Base-by-base conservation (phyloP, 768 basidiomycete genomes). In the Lepiota brunneoincarnata region DNA sequence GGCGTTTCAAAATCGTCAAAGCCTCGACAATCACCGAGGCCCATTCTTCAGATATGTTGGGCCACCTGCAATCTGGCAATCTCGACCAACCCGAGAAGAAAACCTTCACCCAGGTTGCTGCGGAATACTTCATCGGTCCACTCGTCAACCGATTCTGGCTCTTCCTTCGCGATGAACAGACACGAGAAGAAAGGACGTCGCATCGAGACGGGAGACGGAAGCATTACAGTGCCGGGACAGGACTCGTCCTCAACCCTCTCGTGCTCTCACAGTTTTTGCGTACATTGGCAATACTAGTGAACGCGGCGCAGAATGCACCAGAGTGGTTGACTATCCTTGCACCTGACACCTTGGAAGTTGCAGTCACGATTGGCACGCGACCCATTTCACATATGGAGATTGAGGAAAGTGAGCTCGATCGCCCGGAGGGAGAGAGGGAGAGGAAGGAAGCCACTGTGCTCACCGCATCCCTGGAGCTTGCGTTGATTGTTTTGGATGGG, bases 61-160 rank as follows among this genome's bases (percentile, higher is more conserved):
- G 26, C 6, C 26, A 26, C 18, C 46, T 54, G 3, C 35, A 9
- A 18, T 20, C 24, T 17, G 28, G 28, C 6, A 23, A 34, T 18
- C 39, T 20, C 23, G 54, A 41, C 42, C 46, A 44, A 43, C 51
- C 24, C 53, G 57, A 58, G 56, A 58, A 51, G 7, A 71, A 67
- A 6, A 73, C 78, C 2, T 89, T 87, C 63, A 83, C 81, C 17
- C 77, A 82, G 49, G 72, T 98, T 23, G 93, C 93, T 0, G 90
- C 90, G 0, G 92, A 94, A 64, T 86, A 72, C 69, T 98, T 98
- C 72, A 81, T 97, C 47, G 82, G 86, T 55, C 97, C 97, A 0
- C 74, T 98, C 49, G 81, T 98, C 70, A 89, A 94, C 61, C 82
- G 87, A n/a, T 97, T 98, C 70, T 99, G 94, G 94, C 64, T 79